Percentiles rank a stretch among this genome's conserved stretches.
phyloP scores from a whole-genome alignment of 371 early-diverging fungal species.

The Neoconidiobolus thromboides region DNA sequence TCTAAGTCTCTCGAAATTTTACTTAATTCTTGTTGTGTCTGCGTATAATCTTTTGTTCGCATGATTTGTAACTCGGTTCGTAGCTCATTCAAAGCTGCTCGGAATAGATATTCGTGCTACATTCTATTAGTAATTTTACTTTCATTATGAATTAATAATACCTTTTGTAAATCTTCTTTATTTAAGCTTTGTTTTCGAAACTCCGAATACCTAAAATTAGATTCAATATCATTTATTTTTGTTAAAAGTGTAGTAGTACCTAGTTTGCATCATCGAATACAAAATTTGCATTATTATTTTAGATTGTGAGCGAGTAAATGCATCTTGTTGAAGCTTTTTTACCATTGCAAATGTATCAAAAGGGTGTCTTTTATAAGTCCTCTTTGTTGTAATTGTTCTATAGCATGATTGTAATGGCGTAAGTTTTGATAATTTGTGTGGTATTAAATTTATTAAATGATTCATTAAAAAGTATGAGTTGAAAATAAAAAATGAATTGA shows the following conservation, averaged over 20 bases:
- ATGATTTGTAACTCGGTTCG: conserved; percentile 70
- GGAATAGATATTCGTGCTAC: conserved; percentile 44
- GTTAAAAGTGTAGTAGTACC: neutral
- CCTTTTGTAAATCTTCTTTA: conserved; percentile 8
- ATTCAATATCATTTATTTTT: conserved; percentile 2
- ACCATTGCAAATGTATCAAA: conserved; percentile 8
- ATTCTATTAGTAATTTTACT: neutral
- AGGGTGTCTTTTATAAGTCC: neutral
- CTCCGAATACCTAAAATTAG: neutral
- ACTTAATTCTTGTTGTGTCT: conserved; percentile 50
- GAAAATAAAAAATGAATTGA: too few species aligned
- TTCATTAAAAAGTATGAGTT: too few species aligned
- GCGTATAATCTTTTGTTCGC: conserved; percentile 66
- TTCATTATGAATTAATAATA: neutral
- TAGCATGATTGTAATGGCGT: too few species aligned
- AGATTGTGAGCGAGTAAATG: conserved; percentile 8
- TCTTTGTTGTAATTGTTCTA: too few species aligned
- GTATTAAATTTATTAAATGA: too few species aligned
- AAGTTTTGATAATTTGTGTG: too few species aligned
- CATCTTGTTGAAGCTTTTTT: conserved; percentile 5
- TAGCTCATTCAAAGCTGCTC: conserved; percentile 60
- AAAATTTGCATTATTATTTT: conserved; percentile 6
- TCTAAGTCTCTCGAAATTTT: conserved; percentile 64
- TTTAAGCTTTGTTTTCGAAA: neutral
- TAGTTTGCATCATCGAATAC: neutral